Base-by-base conservation (phyloP, 768 basidiomycete genomes). In the Kwoniella heveanensis region DNA sequence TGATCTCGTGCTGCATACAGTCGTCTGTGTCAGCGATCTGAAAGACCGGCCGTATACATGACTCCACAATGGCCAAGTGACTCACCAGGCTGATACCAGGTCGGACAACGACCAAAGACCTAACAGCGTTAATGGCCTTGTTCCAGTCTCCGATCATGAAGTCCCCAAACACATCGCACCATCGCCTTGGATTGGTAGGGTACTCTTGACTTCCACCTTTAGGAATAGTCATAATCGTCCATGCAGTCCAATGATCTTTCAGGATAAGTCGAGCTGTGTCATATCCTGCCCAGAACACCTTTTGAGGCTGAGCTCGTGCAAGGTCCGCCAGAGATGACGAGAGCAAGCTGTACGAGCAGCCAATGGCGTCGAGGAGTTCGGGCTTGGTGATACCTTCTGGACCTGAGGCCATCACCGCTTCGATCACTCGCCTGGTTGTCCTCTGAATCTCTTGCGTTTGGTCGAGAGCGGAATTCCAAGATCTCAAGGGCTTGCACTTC, bases 41-140 rank as follows among this genome's bases (percentile, higher is more conserved):
- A 32, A 32, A 32, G 13, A 32, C 32, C 13, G 32, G 32, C 32
- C 13, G 32, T 5, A 32, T 32, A 5, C 32, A 13, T 32, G 13
- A 32, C 13, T 32, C 32, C 32, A 32, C 5, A 32, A 13, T 32
- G 32, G 7, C 7, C 5, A 32, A 32, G 32, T 32, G 32, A 32
- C 73, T 67, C 54, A 77, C 77, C 66, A 76, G 64, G n/a, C 39
- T 67, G 19, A 73, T 68, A n/a, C 77, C 77, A 1, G 78, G 72
- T 25, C 67, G 56, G 24, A 48, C 19, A 2, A 65, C 24, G 22
- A 79, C 54, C 26, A 63, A 32, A 10, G 68, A 65, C 29, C 60
- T 65, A 1, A 72, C 65, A 10, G 49, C 48, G 12, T 63, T 51
- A 12, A 67, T 25, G 2, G 67, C 60, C 47, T 49, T 46, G 36